Conservation (phyloP, 495 filamentous ascomycete species). For the Chaetomium tenue region DNA sequence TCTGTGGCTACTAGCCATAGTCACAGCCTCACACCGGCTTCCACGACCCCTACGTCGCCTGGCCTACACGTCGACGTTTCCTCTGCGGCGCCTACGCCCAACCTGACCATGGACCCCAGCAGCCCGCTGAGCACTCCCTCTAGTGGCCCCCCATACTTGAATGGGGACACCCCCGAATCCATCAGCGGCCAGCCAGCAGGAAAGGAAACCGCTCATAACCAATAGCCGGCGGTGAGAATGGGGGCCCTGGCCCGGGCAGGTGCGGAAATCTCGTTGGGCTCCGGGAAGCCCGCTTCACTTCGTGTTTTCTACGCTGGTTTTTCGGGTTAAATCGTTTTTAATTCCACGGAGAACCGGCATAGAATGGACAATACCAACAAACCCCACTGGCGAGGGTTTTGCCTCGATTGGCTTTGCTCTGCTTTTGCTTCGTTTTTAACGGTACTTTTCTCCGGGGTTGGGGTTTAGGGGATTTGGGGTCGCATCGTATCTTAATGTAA, state of each 20-base stretch:
- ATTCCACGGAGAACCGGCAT: neutral
- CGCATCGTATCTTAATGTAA: slow-evolving; percentile 5
- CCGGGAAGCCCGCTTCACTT: neutral
- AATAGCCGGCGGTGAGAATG: neutral
- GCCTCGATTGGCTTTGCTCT: neutral
- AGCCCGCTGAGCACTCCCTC: slow-evolving; percentile 64
- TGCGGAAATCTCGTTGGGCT: neutral
- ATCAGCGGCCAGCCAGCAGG: slow-evolving; percentile 13
- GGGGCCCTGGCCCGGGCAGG: neutral
- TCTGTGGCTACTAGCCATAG: slow-evolving; percentile 21
- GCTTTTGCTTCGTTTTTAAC: neutral
- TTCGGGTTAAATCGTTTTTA: slow-evolving; percentile 11
- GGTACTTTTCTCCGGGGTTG: too few species aligned
- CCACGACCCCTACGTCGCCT: slow-evolving; percentile 33
- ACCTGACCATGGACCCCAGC: slow-evolving; percentile 60
- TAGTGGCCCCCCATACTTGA: slow-evolving; percentile 61
- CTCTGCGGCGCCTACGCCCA: slow-evolving; percentile 56
- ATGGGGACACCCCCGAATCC: slow-evolving; percentile 53
- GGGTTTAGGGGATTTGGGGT: too few species aligned
- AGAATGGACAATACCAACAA: neutral
- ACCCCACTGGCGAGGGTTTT: neutral
- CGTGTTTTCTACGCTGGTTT: slow-evolving; percentile 1
- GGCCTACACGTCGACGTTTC: slow-evolving; percentile 49
- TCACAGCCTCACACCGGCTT: slow-evolving; percentile 24
- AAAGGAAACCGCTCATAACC: neutral